Conservation (phyloP, 1,139 yeast species). For the Debaryomycetaceae sp. region DNA sequence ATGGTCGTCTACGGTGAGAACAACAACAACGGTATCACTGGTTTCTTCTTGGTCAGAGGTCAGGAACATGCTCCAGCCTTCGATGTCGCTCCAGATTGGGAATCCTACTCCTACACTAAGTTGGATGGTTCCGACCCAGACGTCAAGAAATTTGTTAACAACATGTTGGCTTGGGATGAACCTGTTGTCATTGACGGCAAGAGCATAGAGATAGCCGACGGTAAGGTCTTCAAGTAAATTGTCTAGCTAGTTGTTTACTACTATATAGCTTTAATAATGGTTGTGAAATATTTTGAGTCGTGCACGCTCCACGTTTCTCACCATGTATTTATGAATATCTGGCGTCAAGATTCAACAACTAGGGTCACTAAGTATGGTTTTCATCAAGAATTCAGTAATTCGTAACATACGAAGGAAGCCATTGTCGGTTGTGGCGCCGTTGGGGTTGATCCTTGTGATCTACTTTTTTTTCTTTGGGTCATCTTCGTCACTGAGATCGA, state of each 20-base stretch:
- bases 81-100: conserved; percentile 99
- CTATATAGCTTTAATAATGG: conserved; percentile 1
- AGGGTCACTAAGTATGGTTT: conserved; percentile 6
- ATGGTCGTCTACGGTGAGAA: conserved; percentile 96
- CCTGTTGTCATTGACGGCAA: conserved; percentile 46
- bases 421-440: conserved; percentile 42
- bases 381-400: conserved; percentile 28
- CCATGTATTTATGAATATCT: neutral
- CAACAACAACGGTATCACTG: conserved; percentile 96
- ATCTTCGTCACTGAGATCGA: conserved; percentile 10
- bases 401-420: conserved; percentile 64
- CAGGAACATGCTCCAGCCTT: conserved; percentile 89
- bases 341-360: neutral
- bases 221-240: conserved; percentile 48
- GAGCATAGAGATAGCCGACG: conserved; percentile 46
- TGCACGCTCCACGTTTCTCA: neutral
- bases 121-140: conserved; percentile 39
- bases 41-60: conserved; percentile 95
- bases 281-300: neutral
- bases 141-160: conserved; percentile 38
- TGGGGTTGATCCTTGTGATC: conserved; percentile 37
- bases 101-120: conserved; percentile 49
- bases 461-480: conserved; percentile 40
- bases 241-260: neutral
- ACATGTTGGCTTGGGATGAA: conserved; percentile 54